Conservation (phyloP, 2,329 filamentous ascomycete genomes). For the Tolypocladium paradoxum region DNA sequence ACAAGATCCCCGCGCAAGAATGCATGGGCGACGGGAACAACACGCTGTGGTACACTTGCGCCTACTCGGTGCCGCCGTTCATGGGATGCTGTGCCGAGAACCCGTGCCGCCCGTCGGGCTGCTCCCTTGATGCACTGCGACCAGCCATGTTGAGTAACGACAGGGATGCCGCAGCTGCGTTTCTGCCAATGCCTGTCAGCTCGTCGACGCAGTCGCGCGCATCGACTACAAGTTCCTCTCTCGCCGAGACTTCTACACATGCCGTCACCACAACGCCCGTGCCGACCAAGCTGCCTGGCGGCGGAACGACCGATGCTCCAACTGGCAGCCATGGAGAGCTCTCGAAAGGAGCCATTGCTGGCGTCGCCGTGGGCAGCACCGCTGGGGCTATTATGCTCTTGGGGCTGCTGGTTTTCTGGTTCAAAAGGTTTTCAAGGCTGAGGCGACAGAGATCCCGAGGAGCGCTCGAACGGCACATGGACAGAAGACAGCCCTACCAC, state of each 20-base stretch:
- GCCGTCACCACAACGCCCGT: neutral
- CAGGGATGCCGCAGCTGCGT: neutral
- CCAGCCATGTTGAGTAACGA: neutral
- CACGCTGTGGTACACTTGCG: slow-evolving; percentile 23
- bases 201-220: too few species aligned
- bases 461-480: neutral
- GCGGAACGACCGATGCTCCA: neutral
- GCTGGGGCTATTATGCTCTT: neutral
- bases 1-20: slow-evolving; percentile 17
- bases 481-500: too few species aligned
- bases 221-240: neutral
- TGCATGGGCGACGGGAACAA: slow-evolving; percentile 14
- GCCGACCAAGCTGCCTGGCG: too few species aligned
- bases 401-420: neutral
- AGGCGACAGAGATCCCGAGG: neutral
- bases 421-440: neutral
- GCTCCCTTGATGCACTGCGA: neutral
- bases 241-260: neutral
- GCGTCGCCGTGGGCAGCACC: neutral
- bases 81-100: slow-evolving; percentile 25
- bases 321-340: neutral
- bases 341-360: neutral
- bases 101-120: slow-evolving; percentile 6
- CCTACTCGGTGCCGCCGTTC: slow-evolving; percentile 17
- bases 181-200: neutral